Base-by-base conservation (phyloP, 1,284 basidiomycete species). In the Melanopsichium pennsylvanicum region DNA sequence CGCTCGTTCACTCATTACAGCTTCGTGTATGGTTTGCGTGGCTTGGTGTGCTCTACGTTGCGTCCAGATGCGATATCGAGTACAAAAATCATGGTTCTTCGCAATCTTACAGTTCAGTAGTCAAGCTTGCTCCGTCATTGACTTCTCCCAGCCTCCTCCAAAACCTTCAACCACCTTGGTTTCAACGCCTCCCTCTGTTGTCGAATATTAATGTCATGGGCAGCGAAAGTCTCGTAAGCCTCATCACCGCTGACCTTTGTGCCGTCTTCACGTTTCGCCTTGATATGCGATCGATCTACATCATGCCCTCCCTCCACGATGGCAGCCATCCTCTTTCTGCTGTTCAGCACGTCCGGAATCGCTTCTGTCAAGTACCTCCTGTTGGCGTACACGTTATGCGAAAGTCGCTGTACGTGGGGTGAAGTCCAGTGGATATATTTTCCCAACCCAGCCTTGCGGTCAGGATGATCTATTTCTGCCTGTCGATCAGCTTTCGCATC, bases 371-470 rank as follows among this genome's bases (percentile, higher is more conserved):
- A 43, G 26, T 70, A 70, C 3, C 67, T 29, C 13, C 61, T 34
- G 12, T 70, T 70, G 6, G 56, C 61, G 16, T 44, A 51, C 2
- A 60, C 39, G 33, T 61, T 64, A 32, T 58, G 61, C 42, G 61
- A 60, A 4, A 64, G 57, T 13, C 61, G 47, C 19, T 70, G 67
- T 0, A 70, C 46, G 38, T 64, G 52, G 1, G 67, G 61, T 13
- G 61, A 64, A 5, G 31, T 60, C 67, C 67, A 70, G 33, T 58
- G 34, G 25, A 70, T 64, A 42, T 43, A 70, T 6, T 33, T 16
- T 3, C 67, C 67, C 25, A 70, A 43, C 1, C 61, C 61, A 13
- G 52, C 35, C 32, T 39, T 36, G 36, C 61, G 56, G 12, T 70
- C 67, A 3, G 67, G 67, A 32, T 70, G 67, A 3, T 50, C 36